Evolutionary conservation across 208 protist genomes (phyloP), one percentile per base, ranked within the genome.

Genomic region (Plasmodiophora brassicae): DNA sequence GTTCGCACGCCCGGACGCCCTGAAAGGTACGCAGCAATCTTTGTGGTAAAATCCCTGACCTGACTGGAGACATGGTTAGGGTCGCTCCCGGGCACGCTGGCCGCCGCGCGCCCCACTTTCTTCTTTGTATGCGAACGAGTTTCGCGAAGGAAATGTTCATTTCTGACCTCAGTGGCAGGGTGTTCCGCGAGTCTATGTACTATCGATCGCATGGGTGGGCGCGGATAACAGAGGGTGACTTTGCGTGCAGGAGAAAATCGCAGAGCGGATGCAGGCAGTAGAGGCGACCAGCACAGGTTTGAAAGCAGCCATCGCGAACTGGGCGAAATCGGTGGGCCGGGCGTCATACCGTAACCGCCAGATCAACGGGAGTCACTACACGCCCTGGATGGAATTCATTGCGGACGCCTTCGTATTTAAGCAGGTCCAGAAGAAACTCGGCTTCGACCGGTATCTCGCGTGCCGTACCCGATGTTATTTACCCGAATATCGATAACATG

Each of bases 111-210:
- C 45, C 93, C 93, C 46, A 95, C 93, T 1, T 43, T 95, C 0
- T 94, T 94, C 88, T 89, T 94, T 78, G 93, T 92, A 36, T 92
- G 95, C 35, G 92, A 92, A 53, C 84, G 93, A 45, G 92, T 94
- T 46, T 94, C 91, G 92, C 89, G 92, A 72, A 94, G 92, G 89
- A 92, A 93, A n/a, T 71, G 20, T 53, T n/a, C n/a, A 32, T 14
- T 57, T 54, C 45, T 57, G 5, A 86, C 35, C 5, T 8, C 20
- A 38, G 5, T 14, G 5, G 32, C 41, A 78, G 65, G 65, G 65
- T 38, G 65, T 78, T 36, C 65, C 65, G 32, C 65, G 65, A 44
- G 65, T 78, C 41, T 78, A 38, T n/a, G 65, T 78, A 5, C 14
- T n/a, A 78, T 32, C 20, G n/a, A 5, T 44, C 65, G 32, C 20